A percentile compares a stretch with the other conserved stretches of the same genome.
phyloP scores from a whole-genome alignment of 2,329 filamentous ascomycete species.

The Aspergillus ruber region DNA sequence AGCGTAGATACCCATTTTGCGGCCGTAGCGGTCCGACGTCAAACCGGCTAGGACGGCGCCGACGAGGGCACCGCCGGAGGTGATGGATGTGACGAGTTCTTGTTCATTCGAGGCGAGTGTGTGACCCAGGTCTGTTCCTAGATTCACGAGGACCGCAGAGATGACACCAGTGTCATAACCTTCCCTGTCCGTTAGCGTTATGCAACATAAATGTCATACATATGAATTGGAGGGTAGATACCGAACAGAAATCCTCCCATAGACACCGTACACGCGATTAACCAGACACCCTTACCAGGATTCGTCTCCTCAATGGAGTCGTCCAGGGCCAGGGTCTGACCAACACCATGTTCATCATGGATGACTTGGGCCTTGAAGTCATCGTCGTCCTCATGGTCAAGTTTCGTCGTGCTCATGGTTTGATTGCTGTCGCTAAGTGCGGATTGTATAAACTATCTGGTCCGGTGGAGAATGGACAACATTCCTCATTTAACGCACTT shows the following conservation, averaged over 20 bases:
- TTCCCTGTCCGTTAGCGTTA: background rate
- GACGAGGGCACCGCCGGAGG: constrained; percentile 42
- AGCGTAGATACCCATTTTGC: background rate
- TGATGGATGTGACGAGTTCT: constrained; percentile 47
- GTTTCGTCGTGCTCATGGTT: background rate
- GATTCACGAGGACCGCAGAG: constrained; percentile 36
- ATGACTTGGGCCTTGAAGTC: background rate
- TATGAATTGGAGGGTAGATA: background rate
- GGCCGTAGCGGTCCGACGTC: constrained; percentile 20
- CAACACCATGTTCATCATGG: constrained; percentile 1
- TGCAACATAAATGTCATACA: background rate
- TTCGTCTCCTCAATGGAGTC: constrained; percentile 11
- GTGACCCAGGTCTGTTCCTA: constrained; percentile 30
- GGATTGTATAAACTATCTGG: too few species aligned
- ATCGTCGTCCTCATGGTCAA: background rate
- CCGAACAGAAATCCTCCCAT: constrained; percentile 15
- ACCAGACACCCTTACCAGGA: constrained; percentile 8
- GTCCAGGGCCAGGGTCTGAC: constrained; percentile 3
- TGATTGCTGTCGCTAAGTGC: too few species aligned
- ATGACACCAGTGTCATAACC: constrained; percentile 44
- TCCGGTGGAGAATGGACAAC: background rate
- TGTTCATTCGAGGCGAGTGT: constrained; percentile 36
- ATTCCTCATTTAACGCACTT: background rate
- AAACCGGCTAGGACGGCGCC: constrained; percentile 34
- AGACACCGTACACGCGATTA: constrained; percentile 12